Conservation (phyloP, 208 protist species). For the Crithidia acanthocephali region DNA sequence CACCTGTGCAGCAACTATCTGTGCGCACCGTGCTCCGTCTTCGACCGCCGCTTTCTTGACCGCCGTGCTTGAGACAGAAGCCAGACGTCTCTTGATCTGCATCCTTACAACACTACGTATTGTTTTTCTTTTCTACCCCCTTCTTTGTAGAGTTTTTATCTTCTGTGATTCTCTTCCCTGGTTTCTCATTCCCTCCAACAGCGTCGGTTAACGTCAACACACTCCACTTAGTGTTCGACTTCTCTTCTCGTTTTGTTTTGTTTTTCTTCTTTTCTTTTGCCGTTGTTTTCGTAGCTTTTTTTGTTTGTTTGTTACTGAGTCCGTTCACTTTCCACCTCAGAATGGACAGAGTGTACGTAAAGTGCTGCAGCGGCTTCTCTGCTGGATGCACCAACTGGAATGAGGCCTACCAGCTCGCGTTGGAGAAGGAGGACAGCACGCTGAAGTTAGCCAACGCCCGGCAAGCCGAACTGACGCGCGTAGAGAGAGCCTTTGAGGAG, state of each 20-base stretch:
- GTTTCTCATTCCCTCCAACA: background rate
- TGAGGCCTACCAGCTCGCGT: constrained; percentile 71
- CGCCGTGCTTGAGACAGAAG: too few relatives aligned
- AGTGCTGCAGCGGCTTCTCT: constrained; percentile 51
- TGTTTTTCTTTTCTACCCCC: too few relatives aligned
- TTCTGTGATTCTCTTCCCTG: background rate
- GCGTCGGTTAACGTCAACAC: too few relatives aligned
- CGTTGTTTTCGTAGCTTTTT: too few relatives aligned
- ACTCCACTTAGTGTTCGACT: too few relatives aligned
- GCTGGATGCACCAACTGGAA: constrained; percentile 66
- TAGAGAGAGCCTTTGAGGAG: constrained; percentile 64
- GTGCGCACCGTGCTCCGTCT: too few relatives aligned
- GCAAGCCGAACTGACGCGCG: constrained; percentile 45
- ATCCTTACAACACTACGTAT: too few relatives aligned
- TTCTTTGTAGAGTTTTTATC: too few relatives aligned
- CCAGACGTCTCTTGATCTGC: too few relatives aligned
- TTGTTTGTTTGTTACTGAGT: too few relatives aligned
- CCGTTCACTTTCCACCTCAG: background rate
- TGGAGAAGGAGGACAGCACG: constrained; percentile 73
- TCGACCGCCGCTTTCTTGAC: too few relatives aligned
- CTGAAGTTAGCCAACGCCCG: constrained; percentile 43
- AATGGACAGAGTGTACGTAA: constrained; percentile 51
- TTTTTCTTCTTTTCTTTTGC: background rate
- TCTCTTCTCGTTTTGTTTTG: background rate
- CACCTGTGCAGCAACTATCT: too few relatives aligned